Percentiles rank a stretch among this genome's conserved stretches.
Conservation (phyloP, 2,329 filamentous ascomycete genomes). For the Trichoderma gracile region DNA sequence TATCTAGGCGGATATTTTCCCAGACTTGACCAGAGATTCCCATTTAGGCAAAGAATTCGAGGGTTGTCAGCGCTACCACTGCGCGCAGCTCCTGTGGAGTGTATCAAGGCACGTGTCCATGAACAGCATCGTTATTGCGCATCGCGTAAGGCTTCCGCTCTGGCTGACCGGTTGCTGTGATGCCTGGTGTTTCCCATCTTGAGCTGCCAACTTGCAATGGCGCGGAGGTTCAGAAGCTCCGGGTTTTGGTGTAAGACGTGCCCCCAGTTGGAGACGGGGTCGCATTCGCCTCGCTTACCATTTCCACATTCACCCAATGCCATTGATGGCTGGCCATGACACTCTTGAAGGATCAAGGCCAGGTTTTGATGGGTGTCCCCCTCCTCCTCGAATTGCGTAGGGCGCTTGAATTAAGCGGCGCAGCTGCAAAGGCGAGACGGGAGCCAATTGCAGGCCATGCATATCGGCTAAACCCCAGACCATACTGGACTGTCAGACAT, state of each 20-base stretch:
- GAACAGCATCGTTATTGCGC: not conserved
- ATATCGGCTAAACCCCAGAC: not conserved
- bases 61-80: not conserved
- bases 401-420: not conserved
- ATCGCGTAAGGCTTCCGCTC: not conserved
- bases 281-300: not conserved
- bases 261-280: not conserved
- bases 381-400: not conserved
- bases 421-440: too few relatives aligned
- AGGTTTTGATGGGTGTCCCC: not conserved
- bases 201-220: not conserved
- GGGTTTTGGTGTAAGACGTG: not conserved
- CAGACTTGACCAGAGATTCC: not conserved
- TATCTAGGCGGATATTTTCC: too few relatives aligned
- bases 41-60: slow-evolving; percentile 10
- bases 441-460: not conserved
- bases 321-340: not conserved
- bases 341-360: not conserved
- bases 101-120: not conserved
- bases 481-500: not conserved
- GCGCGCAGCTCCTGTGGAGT: not conserved
- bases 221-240: not conserved
- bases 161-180: not conserved
- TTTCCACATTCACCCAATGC: not conserved
- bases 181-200: not conserved